Evolutionary conservation across 176 grass and related monocot genomes (phyloP).

Genomic region (Paspalum notatum): DNA sequence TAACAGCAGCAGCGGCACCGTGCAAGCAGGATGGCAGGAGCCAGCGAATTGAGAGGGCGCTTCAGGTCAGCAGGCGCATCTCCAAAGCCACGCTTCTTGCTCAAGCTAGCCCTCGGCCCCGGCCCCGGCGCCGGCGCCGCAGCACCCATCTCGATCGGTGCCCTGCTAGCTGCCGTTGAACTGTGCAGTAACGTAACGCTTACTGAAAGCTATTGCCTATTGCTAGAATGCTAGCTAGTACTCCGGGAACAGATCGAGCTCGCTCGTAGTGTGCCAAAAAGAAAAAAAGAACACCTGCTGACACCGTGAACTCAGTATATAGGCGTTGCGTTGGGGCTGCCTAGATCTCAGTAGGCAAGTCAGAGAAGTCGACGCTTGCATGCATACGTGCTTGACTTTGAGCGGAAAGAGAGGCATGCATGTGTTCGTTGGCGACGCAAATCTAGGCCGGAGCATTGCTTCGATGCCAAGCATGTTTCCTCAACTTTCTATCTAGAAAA

Average conservation of each 20-base stretch:
- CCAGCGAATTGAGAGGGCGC: too few species aligned
- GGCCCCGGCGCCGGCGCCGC: too few species aligned
- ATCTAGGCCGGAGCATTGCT: constrained; percentile 10
- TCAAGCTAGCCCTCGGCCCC: too few species aligned
- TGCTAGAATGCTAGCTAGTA: not conserved
- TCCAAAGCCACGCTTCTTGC: not conserved
- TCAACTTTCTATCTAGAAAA: not conserved
- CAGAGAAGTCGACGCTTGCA: not conserved
- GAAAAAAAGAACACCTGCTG: too few species aligned
- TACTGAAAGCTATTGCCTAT: not conserved
- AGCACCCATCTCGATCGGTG: not conserved
- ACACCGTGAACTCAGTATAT: too few species aligned
- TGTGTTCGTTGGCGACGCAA: constrained; percentile 3
- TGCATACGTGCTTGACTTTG: not conserved
- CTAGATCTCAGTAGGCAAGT: too few species aligned
- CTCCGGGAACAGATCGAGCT: not conserved
- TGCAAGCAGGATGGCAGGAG: too few species aligned
- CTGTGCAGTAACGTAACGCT: not conserved
- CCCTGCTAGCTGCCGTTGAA: not conserved
- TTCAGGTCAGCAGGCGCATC: too few species aligned
- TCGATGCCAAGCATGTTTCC: constrained; percentile 31
- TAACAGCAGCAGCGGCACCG: too few species aligned
- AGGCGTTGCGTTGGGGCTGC: too few species aligned
- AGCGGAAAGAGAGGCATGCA: not conserved
- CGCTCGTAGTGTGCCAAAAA: too few species aligned